Conservation (phyloP, 768 basidiomycete species). For the Mycena haematopus region DNA sequence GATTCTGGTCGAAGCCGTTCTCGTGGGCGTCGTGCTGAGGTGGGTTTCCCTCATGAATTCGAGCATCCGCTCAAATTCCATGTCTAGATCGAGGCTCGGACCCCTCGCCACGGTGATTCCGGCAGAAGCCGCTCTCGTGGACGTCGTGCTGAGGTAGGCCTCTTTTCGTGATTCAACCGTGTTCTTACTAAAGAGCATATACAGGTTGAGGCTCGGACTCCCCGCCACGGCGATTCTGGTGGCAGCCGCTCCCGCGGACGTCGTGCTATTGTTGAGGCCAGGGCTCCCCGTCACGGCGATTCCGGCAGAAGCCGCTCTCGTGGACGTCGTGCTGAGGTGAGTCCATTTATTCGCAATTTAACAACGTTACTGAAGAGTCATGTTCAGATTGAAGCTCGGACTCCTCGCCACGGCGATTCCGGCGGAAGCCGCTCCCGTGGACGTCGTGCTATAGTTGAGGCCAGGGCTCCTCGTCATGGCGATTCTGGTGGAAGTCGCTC, state of each 20-base stretch:
- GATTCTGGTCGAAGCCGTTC: slow-evolving; percentile 12
- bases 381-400: slow-evolving; percentile 6
- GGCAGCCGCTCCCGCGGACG: not conserved
- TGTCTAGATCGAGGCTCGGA: not conserved
- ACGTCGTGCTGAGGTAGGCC: not conserved
- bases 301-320: not conserved
- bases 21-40: slow-evolving; percentile 4
- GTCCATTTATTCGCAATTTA: not conserved
- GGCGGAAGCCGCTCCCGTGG: not conserved
- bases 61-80: not conserved
- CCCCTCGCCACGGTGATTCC: slow-evolving; percentile 17
- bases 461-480: slow-evolving; percentile 7
- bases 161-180: not conserved
- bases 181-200: too few species aligned
- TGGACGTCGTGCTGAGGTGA: not conserved
- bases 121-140: slow-evolving; percentile 4
- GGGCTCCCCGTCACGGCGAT: slow-evolving; percentile 7
- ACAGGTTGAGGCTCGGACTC: slow-evolving; percentile 7
- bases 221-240: slow-evolving; percentile 18
- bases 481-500: slow-evolving; percentile 9
- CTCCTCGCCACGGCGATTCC: slow-evolving; percentile 19
- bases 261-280: not conserved
- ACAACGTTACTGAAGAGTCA: too few species aligned
- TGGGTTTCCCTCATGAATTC: not conserved
- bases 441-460: not conserved